phyloP scores from a whole-genome alignment of 2,329 filamentous ascomycete genomes.

The Diaporthe capsici region DNA sequence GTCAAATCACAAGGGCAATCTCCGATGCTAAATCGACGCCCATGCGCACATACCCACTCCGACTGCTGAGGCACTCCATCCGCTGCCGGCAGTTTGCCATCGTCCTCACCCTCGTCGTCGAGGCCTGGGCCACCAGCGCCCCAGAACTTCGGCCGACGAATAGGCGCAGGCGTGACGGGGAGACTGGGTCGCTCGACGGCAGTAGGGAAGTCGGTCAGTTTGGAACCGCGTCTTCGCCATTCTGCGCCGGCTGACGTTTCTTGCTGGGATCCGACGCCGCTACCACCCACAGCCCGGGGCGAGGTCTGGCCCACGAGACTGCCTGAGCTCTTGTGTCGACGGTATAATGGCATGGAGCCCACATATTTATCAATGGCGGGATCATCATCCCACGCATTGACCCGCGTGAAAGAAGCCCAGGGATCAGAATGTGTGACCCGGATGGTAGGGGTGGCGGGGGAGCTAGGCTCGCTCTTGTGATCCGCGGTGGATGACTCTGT shows the following conservation, averaged over 20 bases:
- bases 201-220: slow-evolving; percentile 89
- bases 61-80: slow-evolving; percentile 88
- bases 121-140: slow-evolving; percentile 60
- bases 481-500: slow-evolving; percentile 55
- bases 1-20: slow-evolving; percentile 69
- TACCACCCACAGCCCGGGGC: slow-evolving; percentile 45
- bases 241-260: slow-evolving; percentile 39
- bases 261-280: slow-evolving; percentile 32
- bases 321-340: slow-evolving; percentile 53
- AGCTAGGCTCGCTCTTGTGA: slow-evolving; percentile 58
- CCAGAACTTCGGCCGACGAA: slow-evolving; percentile 79
- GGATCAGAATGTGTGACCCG: slow-evolving; percentile 66
- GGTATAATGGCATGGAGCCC: slow-evolving; percentile 77
- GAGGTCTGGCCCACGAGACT: slow-evolving; percentile 46
- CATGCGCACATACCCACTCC: slow-evolving; percentile 91
- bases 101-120: slow-evolving; percentile 65
- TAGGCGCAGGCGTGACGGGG: slow-evolving; percentile 89
- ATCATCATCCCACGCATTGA: slow-evolving; percentile 94
- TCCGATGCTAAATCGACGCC: slow-evolving; percentile 61
- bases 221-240: slow-evolving; percentile 63
- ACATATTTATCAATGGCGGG: slow-evolving; percentile 92
- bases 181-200: slow-evolving; percentile 87
- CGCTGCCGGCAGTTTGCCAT: slow-evolving; percentile 77
- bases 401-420: slow-evolving; percentile 81
- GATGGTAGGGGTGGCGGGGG: slow-evolving; percentile 65